Evolutionary conservation across 2,329 filamentous ascomycete species (phyloP).

Genomic region (Drechslera avenae): DNA sequence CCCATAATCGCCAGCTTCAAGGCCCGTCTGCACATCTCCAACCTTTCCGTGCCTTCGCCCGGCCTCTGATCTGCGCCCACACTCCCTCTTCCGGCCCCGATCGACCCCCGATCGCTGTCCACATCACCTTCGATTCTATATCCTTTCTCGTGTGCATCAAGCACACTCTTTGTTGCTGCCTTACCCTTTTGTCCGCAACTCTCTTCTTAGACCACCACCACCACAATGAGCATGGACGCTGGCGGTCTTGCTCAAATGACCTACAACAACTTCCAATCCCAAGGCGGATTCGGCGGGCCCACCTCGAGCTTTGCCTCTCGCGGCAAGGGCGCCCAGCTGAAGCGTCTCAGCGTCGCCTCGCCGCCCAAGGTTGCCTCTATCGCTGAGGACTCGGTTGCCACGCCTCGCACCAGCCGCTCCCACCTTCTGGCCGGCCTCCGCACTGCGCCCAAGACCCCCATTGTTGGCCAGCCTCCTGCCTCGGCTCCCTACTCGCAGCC

Average conservation of each 20-base stretch:
- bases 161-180: constrained; percentile 37
- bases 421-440: constrained; percentile 91
- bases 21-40: constrained; percentile 30
- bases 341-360: constrained; percentile 82
- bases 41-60: constrained; percentile 26
- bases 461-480: constrained; percentile 66
- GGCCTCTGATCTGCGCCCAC: constrained; percentile 21
- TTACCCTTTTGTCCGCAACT: constrained; percentile 37
- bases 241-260: constrained; percentile 99
- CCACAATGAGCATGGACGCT: constrained; percentile 75
- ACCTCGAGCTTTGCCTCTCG: constrained; percentile 83
- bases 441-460: constrained; percentile 87
- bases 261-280: constrained; percentile 72
- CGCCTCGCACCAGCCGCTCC: constrained; percentile 89
- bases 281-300: constrained; percentile 73
- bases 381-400: constrained; percentile 69
- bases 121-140: constrained; percentile 40
- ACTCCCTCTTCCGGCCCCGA: constrained; percentile 29
- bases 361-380: constrained; percentile 69
- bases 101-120: constrained; percentile 16
- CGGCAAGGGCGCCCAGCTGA: constrained; percentile 82
- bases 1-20: constrained; percentile 41
- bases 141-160: constrained; percentile 35
- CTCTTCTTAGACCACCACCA: constrained; percentile 28
- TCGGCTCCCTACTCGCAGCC: constrained; percentile 66